phyloP scores from a whole-genome alignment of 2,329 filamentous ascomycete genomes.

The Neopestalotiopsis clavispora region DNA sequence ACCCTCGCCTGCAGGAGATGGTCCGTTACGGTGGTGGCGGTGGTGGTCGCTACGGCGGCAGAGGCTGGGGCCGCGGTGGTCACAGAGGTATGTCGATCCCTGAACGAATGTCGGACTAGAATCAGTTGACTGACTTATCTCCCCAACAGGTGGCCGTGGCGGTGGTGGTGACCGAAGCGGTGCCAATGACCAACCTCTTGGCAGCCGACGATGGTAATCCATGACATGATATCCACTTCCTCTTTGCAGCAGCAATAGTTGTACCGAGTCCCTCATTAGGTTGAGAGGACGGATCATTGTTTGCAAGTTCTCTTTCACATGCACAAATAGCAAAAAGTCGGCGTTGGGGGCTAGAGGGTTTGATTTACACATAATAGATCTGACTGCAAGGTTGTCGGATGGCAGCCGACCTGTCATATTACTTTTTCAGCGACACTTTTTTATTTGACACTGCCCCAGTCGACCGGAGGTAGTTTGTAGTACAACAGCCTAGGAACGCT shows the following conservation, averaged over 20 bases:
- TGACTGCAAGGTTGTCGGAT: conserved; percentile 17
- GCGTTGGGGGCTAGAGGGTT: conserved; percentile 38
- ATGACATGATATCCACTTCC: conserved; percentile 2
- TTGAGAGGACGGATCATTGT: conserved; percentile 20
- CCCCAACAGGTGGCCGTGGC: conserved; percentile 18
- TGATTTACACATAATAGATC: conserved; percentile 36
- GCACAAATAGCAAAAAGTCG: conserved; percentile 35
- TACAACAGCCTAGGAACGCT: neutral
- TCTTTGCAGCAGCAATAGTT: neutral
- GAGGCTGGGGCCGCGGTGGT: conserved; percentile 66
- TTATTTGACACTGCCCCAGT: neutral
- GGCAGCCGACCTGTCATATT: neutral
- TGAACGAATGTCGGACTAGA: neutral
- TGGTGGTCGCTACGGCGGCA: conserved; percentile 71
- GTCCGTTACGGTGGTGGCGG: conserved; percentile 86
- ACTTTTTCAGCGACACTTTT: neutral
- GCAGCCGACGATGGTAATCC: conserved; percentile 38
- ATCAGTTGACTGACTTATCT: neutral
- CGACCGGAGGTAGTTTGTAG: neutral
- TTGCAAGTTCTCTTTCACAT: conserved; percentile 26
- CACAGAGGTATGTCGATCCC: conserved; percentile 35
- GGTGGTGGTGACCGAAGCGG: conserved; percentile 44
- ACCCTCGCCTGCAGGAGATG: conserved; percentile 96
- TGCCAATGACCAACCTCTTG: conserved; percentile 41
- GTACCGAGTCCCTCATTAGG: neutral